These are phyloP conservation scores for Heliamphora exappendiculata DNA, from an alignment of 148 eudicot genomes.

Conservation along the genomic window DNA sequence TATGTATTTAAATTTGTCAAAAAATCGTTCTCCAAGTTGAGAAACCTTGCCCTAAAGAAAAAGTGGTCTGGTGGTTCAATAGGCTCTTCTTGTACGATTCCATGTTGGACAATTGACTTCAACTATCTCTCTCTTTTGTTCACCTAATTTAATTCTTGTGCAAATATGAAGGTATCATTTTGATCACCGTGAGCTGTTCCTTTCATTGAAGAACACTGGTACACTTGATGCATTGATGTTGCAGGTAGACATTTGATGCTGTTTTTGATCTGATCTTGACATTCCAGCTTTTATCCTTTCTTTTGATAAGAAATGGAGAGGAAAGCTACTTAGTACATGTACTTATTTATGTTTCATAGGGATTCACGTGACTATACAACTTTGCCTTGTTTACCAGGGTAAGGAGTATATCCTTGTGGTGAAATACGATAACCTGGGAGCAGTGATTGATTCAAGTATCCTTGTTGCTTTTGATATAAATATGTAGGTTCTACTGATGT, in stretches of 20 bases:
- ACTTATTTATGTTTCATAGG: neutral
- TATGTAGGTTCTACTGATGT: neutral
- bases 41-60: neutral
- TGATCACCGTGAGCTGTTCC: constrained; percentile 23
- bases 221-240: constrained; percentile 30
- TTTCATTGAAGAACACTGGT: constrained; percentile 39
- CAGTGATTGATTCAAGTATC: constrained; percentile 47
- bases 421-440: constrained; percentile 33
- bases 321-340: neutral
- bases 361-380: neutral
- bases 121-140: neutral
- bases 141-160: neutral
- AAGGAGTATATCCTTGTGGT: constrained; percentile 45
- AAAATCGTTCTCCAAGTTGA: neutral
- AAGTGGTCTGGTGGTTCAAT: neutral
- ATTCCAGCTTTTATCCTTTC: neutral
- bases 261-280: neutral
- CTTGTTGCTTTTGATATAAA: constrained; percentile 8
- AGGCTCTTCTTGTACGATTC: constrained; percentile 2
- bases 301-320: neutral
- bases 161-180: constrained; percentile 18
- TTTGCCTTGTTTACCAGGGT: constrained; percentile 29
- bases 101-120: neutral
- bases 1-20: too few species aligned
- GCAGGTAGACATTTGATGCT: constrained; percentile 27